Conservation (phyloP, 2,329 filamentous ascomycete species). For the Penicillium digitatum region DNA sequence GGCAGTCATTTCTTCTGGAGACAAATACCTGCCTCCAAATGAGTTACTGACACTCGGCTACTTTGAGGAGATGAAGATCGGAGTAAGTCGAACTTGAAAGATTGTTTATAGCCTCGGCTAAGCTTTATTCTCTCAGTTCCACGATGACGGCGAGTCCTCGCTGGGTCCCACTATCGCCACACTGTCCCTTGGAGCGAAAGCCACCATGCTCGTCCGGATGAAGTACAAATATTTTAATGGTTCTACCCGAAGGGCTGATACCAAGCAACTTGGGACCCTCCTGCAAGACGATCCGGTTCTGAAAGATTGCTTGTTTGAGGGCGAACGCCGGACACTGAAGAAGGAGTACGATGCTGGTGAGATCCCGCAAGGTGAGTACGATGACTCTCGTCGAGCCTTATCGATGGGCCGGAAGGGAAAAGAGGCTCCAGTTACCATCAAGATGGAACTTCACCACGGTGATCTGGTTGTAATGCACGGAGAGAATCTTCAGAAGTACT, state of each 20-base stretch:
- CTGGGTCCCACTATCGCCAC: slow-evolving; percentile 56
- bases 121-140: slow-evolving; percentile 40
- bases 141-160: slow-evolving; percentile 56
- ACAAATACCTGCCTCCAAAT: slow-evolving; percentile 46
- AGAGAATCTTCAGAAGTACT: slow-evolving; percentile 51
- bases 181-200: slow-evolving; percentile 50
- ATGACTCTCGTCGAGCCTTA: slow-evolving; percentile 23
- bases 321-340: slow-evolving; percentile 25
- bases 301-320: slow-evolving; percentile 27
- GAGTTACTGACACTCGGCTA: slow-evolving; percentile 56
- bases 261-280: slow-evolving; percentile 1
- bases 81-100: slow-evolving; percentile 30
- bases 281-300: slow-evolving; percentile 32
- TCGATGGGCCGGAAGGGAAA: slow-evolving; percentile 24
- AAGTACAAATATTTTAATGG: slow-evolving; percentile 49
- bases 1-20: slow-evolving; percentile 31
- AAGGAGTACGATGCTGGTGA: slow-evolving; percentile 13
- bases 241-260: slow-evolving; percentile 12
- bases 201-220: slow-evolving; percentile 54
- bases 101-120: not conserved
- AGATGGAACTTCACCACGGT: slow-evolving; percentile 51
- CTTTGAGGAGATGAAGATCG: slow-evolving; percentile 53
- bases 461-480: slow-evolving; percentile 59
- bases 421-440: slow-evolving; percentile 35
- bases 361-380: slow-evolving; percentile 24